phyloP scores from a whole-genome alignment of 768 basidiomycete species.

The Nidularia pulvinata region DNA sequence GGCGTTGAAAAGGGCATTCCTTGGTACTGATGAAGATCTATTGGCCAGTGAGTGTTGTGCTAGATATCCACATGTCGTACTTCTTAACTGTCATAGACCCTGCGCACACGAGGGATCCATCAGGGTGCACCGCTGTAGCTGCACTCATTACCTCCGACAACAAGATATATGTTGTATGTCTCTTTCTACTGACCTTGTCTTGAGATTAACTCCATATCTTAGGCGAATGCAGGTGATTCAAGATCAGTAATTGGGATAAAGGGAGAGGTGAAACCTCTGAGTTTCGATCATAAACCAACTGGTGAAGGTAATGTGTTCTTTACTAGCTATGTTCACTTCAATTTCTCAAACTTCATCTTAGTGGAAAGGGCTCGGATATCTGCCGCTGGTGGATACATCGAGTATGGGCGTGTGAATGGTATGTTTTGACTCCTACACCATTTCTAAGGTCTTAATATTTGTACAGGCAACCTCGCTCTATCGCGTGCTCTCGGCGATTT shows the following conservation, averaged over 20 bases:
- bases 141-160: slow-evolving; percentile 78
- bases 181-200: slow-evolving; percentile 2
- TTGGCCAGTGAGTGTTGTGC: slow-evolving; percentile 60
- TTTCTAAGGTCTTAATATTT: slow-evolving; percentile 1
- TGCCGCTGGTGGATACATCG: slow-evolving; percentile 93
- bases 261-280: slow-evolving; percentile 87
- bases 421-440: slow-evolving; percentile 11
- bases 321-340: slow-evolving; percentile 1
- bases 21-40: slow-evolving; percentile 95
- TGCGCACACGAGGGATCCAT: slow-evolving; percentile 86
- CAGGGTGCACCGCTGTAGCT: slow-evolving; percentile 95
- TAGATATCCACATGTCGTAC: slow-evolving; percentile 7
- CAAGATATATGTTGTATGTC: slow-evolving; percentile 78
- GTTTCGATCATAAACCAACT: slow-evolving; percentile 95
- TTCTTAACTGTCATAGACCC: slow-evolving; percentile 55
- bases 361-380: slow-evolving; percentile 86
- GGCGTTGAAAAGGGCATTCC: slow-evolving; percentile 86
- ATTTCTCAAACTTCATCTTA: slow-evolving; percentile 21
- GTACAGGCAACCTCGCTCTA: slow-evolving; percentile 88
- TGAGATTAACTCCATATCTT: slow-evolving; percentile 5
- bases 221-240: slow-evolving; percentile 99
- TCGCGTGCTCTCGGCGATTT: slow-evolving; percentile 97
- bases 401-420: slow-evolving; percentile 98
- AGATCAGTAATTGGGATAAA: slow-evolving; percentile 84
- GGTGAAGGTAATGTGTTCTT: slow-evolving; percentile 61